Percentiles rank a stretch among this genome's conserved stretches.
phyloP scores from a whole-genome alignment of 768 basidiomycete species.

The Mycena kentingensis region DNA sequence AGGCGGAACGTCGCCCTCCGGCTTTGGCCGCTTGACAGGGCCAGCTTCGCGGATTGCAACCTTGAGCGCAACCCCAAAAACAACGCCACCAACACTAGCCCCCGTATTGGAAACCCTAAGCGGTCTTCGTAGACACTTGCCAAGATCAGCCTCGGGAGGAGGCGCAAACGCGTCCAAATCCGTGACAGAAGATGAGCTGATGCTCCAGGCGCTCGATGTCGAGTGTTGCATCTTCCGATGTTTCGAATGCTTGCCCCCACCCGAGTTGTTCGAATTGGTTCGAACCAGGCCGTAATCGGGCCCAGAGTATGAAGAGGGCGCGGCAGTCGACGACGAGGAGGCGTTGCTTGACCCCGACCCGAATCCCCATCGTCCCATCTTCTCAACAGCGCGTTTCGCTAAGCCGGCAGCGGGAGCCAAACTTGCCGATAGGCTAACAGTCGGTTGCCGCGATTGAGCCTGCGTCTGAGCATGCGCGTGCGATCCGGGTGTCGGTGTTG shows the following conservation, averaged over 20 bases:
- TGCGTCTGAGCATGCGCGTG: constrained; percentile 29
- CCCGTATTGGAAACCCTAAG: constrained; percentile 37
- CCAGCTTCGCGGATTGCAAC: constrained; percentile 56
- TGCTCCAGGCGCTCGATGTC: constrained; percentile 59
- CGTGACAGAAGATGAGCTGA: constrained; percentile 49
- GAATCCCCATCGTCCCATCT: constrained; percentile 60
- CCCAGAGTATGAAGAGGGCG: constrained; percentile 41
- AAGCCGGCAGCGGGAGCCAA: constrained; percentile 74
- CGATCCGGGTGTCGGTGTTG: constrained; percentile 23
- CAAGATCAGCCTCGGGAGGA: constrained; percentile 52
- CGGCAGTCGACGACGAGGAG: constrained; percentile 48
- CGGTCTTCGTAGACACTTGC: constrained; percentile 58
- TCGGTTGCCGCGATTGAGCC: constrained; percentile 52
- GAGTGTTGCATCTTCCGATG: constrained; percentile 58
- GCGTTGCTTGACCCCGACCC: constrained; percentile 44
- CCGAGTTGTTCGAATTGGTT: constrained; percentile 43
- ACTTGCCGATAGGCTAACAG: constrained; percentile 70
- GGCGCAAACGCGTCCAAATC: constrained; percentile 48
- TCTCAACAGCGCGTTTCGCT: constrained; percentile 77
- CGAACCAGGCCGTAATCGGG: constrained; percentile 38
- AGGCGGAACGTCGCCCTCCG: constrained; percentile 14
- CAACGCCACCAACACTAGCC: constrained; percentile 48
- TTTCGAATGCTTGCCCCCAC: constrained; percentile 39
- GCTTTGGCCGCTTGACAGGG: constrained; percentile 26
- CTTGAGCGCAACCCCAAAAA: constrained; percentile 67